Evolutionary conservation across 1,284 basidiomycete genomes (phyloP), one percentile per base, ranked within the genome.

Genomic region (Moesziomyces sp.): DNA sequence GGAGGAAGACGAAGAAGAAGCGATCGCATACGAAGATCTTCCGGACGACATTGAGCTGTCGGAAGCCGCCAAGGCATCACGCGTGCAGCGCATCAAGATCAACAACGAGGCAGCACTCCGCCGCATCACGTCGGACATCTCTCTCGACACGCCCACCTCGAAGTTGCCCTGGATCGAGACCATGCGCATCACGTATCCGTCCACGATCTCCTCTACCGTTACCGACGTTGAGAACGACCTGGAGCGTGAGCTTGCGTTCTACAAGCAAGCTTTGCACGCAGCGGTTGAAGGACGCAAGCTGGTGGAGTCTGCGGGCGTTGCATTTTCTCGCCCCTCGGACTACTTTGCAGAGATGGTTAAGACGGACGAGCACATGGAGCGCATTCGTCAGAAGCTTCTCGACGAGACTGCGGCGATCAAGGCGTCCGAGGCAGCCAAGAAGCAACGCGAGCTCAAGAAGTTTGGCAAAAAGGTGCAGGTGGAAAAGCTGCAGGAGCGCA

Each of bases 261-360:
- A 98, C 87, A 97, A 97, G 85, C 93, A 98, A 85, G 94, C 95
- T 0, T 87, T 98, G 0, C 90, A 94, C 75, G 87, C 90, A 35
- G 93, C 92, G 11, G 89, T 91, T 50, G 85, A 88, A 43, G 94
- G 94, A 0, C 90, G 90, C 51, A 84, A 88, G 21, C 89, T 93
- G 30, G 93, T 93, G 48, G 90, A 91, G 79, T 89, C 91, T 74
- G 88, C 89, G 47, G 85, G 86, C 46, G 88, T 96, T 72, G 90
- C 93, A 1, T 99, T 97, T 86, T 91, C 92, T 11, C 91, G 97
- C n/a, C 96, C 96, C 0, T 79, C 88, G 0, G 97, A 99, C 86
- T 99, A 94, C 85, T 99, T 97, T 80, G 96, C 96, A 21, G 96
- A 99, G 86, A 99, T 99, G 96, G 92, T 98, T 80, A 99, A 99